These are phyloP conservation scores for Yarrowia sp. DNA, from an alignment of 805 yeast species.

Conservation along the genomic window DNA sequence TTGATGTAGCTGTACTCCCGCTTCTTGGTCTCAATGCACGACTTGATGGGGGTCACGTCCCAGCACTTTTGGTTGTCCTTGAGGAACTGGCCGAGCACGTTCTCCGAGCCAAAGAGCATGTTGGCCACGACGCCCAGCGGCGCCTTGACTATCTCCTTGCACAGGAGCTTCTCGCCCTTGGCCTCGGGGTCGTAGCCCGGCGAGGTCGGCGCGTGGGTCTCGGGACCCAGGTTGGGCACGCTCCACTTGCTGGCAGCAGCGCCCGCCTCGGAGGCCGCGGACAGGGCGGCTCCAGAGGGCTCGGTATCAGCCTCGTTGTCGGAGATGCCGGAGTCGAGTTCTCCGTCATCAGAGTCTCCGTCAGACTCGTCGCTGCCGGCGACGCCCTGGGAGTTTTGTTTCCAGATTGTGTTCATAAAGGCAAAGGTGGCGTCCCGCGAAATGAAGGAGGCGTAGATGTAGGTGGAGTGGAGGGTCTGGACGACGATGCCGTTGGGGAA, in stretches of 20 bases:
- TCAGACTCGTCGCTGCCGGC: conserved; percentile 20
- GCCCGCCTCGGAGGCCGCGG: conserved; percentile 14
- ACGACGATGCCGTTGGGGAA: conserved; percentile 86
- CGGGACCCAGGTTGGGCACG: conserved; percentile 58
- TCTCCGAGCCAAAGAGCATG: conserved; percentile 64
- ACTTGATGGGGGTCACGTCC: conserved; percentile 23
- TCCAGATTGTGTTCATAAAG: conserved; percentile 69
- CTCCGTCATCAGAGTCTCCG: conserved; percentile 25
- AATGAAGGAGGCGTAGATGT: conserved; percentile 82
- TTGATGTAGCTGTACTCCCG: conserved; percentile 61
- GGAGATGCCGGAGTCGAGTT: conserved; percentile 25
- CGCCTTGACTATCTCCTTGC: conserved; percentile 53
- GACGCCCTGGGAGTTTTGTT: conserved; percentile 33
- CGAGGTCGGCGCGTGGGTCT: conserved; percentile 56
- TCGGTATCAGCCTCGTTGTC: conserved; percentile 15
- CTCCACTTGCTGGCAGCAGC: conserved; percentile 30
- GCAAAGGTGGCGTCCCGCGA: conserved; percentile 75
- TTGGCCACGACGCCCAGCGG: conserved; percentile 76
- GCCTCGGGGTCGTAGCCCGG: conserved; percentile 45
- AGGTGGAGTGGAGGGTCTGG: conserved; percentile 59
- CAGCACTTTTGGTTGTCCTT: conserved; percentile 28
- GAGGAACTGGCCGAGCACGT: conserved; percentile 43
- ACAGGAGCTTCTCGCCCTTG: conserved; percentile 51
- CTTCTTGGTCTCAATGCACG: conserved; percentile 35
- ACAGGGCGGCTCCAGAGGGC: neutral